These are phyloP conservation scores for Agrocybe chaxingu DNA, from an alignment of 768 basidiomycete genomes.

Conservation along the genomic window DNA sequence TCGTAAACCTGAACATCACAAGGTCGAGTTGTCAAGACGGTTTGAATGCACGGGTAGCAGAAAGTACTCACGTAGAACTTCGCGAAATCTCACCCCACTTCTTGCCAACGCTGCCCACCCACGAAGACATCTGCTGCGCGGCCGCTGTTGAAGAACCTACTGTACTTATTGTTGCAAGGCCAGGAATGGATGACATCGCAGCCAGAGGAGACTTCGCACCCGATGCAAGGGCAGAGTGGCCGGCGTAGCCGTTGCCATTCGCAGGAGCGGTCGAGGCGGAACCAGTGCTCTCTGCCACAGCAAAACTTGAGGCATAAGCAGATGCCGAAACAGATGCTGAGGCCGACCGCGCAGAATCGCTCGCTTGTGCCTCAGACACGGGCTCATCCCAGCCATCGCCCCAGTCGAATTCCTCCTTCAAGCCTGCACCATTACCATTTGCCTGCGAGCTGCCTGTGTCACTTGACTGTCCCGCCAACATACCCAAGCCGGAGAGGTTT, in stretches of 20 bases:
- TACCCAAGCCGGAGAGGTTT: too few relatives aligned
- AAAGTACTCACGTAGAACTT: constrained; percentile 47
- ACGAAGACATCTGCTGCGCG: constrained; percentile 33
- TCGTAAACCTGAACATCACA: constrained; percentile 48
- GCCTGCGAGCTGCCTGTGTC: too few relatives aligned
- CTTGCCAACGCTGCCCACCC: constrained; percentile 60
- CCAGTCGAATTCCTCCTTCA: constrained; percentile 15
- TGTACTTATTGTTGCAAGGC: constrained; percentile 7
- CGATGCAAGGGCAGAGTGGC: background rate
- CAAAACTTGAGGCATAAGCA: background rate
- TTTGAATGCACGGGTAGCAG: background rate
- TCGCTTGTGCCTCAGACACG: constrained; percentile 8
- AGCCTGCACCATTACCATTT: too few relatives aligned
- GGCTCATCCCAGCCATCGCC: constrained; percentile 18
- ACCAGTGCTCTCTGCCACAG: background rate
- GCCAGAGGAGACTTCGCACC: background rate
- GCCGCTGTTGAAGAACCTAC: constrained; percentile 10
- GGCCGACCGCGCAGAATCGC: constrained; percentile 1
- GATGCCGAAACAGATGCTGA: background rate
- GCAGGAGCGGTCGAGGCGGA: background rate
- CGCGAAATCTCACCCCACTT: constrained; percentile 57
- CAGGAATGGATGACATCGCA: constrained; percentile 13
- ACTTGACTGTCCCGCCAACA: too few relatives aligned
- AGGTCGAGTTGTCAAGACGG: background rate
- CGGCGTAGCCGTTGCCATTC: background rate